Percentiles rank a stretch among this genome's conserved stretches.
Conservation (phyloP, 2,329 filamentous ascomycete genomes). For the Whalleya microplaca region DNA sequence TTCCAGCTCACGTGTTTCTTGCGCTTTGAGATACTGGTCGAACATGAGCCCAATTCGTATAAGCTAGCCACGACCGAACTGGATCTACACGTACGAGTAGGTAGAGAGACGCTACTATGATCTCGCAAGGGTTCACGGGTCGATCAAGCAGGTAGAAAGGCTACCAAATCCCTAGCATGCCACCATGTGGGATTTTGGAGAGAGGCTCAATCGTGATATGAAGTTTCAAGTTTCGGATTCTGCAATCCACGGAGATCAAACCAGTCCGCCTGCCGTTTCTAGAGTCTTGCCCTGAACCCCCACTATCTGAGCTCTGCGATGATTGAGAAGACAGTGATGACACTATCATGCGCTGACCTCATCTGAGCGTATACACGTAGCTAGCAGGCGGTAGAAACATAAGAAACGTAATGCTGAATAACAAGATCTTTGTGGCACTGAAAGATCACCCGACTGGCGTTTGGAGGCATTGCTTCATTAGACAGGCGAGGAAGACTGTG, state of each 20-base stretch:
- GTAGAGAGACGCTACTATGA: background rate
- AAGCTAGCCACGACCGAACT: background rate
- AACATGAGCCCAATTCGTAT: background rate
- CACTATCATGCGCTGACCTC: background rate
- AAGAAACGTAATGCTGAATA: background rate
- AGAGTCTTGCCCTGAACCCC: constrained; percentile 10
- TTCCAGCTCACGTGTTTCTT: constrained; percentile 1
- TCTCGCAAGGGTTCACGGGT: constrained; percentile 19
- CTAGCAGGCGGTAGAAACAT: background rate
- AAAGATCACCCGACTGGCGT: no score
- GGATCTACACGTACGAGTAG: background rate
- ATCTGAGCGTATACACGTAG: background rate
- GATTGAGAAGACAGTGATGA: background rate
- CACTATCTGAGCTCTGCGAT: constrained; percentile 9
- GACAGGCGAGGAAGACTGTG: no score
- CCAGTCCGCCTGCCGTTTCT: constrained; percentile 29
- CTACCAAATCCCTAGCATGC: constrained; percentile 7
- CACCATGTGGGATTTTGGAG: constrained; percentile 11
- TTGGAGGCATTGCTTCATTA: no score
- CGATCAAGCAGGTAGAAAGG: constrained; percentile 22
- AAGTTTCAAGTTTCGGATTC: constrained; percentile 38
- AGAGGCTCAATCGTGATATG: constrained; percentile 8
- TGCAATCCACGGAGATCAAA: constrained; percentile 38
- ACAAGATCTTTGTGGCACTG: background rate
- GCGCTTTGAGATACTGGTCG: no score